Evolutionary conservation across 441 rosid species (phyloP), one percentile per base, ranked within the genome.

Genomic region (Populus hybrid): DNA sequence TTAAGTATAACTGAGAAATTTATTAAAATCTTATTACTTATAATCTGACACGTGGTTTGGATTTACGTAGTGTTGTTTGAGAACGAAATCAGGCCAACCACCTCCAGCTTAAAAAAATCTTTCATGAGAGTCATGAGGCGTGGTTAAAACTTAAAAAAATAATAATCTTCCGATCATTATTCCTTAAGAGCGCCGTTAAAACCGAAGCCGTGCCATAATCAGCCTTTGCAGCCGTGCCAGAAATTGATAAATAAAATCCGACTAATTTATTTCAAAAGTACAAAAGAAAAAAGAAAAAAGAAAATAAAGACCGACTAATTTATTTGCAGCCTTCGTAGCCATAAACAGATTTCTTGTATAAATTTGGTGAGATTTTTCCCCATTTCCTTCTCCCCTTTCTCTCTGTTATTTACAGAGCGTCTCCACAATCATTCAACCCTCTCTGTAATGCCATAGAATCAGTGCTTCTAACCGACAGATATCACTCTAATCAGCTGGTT

Each of bases 391-490:
- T 1, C 30, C 3, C 8, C 34, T 14, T 64, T 38, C 66, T 5
- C 16, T n/a, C 16, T 14, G 70, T 11, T 57, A 68, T 71, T 57
- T 24, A 34, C 28, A 8, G 64, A n/a, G 36, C 9, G 35, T 67
- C 73, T 75, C 28, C 73, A n/a, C 65, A 80, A 26, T 64, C 76
- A 38, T 10, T 69, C 59, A 28, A 16, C 65, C 65, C 75, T 74
- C 57, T 75, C 78, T 80, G 68, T 74, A 78, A 80, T 81, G 85
- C 67, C 53, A 75, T 40, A 59, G 74, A 73, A 73, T 36, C 79
- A 30, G 11, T 19, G n/a, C 18, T 11, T 32, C 10, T 73, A 68
- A 19, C 46, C 36, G 23, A 24, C 42, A 42, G 6, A 61, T 36
- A 35, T 40, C 78, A n/a, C 12, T 70, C 23, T 5, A 42, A 4